Evolutionary conservation across 2,329 filamentous ascomycete species (phyloP).

Genomic region (Sporothrix luriei): DNA sequence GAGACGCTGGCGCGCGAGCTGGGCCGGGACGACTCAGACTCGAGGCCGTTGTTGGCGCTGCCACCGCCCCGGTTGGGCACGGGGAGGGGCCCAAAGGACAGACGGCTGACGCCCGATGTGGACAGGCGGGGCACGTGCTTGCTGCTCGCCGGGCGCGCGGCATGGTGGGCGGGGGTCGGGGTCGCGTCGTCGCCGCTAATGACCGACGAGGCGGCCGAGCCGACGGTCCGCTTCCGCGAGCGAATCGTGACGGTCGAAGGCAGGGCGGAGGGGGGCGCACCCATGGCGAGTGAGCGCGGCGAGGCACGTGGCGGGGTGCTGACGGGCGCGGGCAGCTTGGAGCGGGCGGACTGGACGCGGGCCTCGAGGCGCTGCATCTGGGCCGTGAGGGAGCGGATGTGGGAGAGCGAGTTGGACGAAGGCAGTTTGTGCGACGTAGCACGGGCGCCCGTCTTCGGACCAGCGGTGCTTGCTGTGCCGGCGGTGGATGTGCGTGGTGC

Average conservation of each 20-base stretch:
- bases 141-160: conserved; percentile 36
- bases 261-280: conserved; percentile 45
- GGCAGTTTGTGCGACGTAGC: conserved; percentile 55
- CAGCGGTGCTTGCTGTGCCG: conserved; percentile 43
- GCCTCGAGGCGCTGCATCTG: conserved; percentile 98
- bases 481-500: conserved; percentile 51
- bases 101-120: conserved; percentile 62
- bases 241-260: conserved; percentile 66
- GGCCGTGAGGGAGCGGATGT: conserved; percentile 89
- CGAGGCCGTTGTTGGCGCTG: conserved; percentile 38
- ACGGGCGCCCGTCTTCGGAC: conserved; percentile 51
- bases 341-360: conserved; percentile 85
- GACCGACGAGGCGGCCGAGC: conserved; percentile 55
- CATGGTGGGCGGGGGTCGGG: conserved; percentile 51
- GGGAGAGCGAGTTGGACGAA: conserved; percentile 73
- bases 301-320: conserved; percentile 77
- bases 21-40: conserved; percentile 62
- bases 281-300: conserved; percentile 60
- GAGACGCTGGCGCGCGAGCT: conserved; percentile 71
- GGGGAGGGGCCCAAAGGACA: conserved; percentile 65
- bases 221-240: conserved; percentile 68
- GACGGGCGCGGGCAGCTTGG: conserved; percentile 82
- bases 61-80: conserved; percentile 55
- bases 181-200: conserved; percentile 53
- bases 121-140: conserved; percentile 62